phyloP scores from a whole-genome alignment of 768 basidiomycete genomes.

The Psilocybe cubensis region DNA sequence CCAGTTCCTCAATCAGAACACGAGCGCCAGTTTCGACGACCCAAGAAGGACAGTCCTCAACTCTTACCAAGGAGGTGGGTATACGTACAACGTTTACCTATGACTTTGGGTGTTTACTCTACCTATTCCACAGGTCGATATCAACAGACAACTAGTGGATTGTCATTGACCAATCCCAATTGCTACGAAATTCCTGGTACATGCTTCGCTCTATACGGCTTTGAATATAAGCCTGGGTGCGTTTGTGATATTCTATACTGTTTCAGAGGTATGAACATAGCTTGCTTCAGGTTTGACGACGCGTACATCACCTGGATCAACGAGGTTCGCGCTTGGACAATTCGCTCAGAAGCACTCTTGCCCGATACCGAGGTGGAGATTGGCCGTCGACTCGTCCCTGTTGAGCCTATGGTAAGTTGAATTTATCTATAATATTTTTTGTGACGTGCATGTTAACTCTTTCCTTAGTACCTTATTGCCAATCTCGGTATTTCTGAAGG shows the following conservation, averaged over 20 bases:
- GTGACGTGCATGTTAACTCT: constrained; percentile 26
- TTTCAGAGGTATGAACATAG: constrained; percentile 17
- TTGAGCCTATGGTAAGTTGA: constrained; percentile 66
- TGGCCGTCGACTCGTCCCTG: constrained; percentile 53
- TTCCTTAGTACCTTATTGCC: constrained; percentile 59
- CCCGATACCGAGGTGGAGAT: constrained; percentile 55
- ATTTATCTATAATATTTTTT: neutral
- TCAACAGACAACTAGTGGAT: constrained; percentile 74
- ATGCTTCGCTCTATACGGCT: constrained; percentile 42
- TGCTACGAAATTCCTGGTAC: constrained; percentile 57
- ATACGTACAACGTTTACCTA: neutral
- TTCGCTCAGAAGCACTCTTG: constrained; percentile 51
- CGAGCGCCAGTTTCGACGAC: constrained; percentile 51
- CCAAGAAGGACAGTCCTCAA: constrained; percentile 49
- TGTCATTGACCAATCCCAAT: constrained; percentile 60
- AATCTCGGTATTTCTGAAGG: constrained; percentile 69
- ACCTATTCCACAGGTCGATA: constrained; percentile 39
- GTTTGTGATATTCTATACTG: neutral
- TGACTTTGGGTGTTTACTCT: constrained; percentile 38
- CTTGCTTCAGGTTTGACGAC: constrained; percentile 44
- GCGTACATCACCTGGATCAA: constrained; percentile 75
- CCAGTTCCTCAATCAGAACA: constrained; percentile 47
- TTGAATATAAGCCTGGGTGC: constrained; percentile 54
- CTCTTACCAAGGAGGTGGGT: constrained; percentile 60
- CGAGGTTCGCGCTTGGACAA: constrained; percentile 59